phyloP scores from a whole-genome alignment of 1,139 yeast genomes.

The Nakaseomyces uthaithaninus region DNA sequence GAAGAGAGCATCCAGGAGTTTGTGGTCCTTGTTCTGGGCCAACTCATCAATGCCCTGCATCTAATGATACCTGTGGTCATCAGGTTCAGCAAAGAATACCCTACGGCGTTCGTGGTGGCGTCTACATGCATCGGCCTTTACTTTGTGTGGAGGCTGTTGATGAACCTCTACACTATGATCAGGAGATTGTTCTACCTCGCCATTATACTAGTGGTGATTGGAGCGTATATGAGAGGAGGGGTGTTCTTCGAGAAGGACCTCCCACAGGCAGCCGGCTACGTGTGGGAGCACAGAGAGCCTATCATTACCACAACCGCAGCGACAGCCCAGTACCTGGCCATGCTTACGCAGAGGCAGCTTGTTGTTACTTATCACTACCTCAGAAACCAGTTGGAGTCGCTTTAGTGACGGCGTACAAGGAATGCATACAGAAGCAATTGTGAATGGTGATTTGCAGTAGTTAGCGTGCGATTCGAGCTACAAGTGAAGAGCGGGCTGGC shows the following conservation, averaged over 20 bases:
- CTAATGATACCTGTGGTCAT: slow-evolving; percentile 7
- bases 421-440: too few relatives aligned
- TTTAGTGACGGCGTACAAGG: too few relatives aligned
- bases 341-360: neutral
- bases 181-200: slow-evolving; percentile 6
- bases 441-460: too few relatives aligned
- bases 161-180: slow-evolving; percentile 6
- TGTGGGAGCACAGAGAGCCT: slow-evolving; percentile 3
- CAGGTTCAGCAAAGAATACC: slow-evolving; percentile 8
- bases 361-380: neutral
- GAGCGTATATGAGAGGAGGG: slow-evolving; percentile 7
- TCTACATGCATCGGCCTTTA: slow-evolving; percentile 2
- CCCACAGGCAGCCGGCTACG: neutral
- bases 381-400: neutral
- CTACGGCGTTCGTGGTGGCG: slow-evolving; percentile 1
- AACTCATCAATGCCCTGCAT: slow-evolving; percentile 5
- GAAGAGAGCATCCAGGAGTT: slow-evolving; percentile 5
- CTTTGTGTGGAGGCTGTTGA: slow-evolving; percentile 3
- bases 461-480: too few relatives aligned
- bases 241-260: slow-evolving; percentile 7
- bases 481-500: too few relatives aligned
- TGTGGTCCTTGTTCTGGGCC: neutral
- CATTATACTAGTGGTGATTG: slow-evolving; percentile 2
- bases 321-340: neutral
- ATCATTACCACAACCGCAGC: neutral